A percentile compares a stretch with the other conserved stretches of the same genome.
These are phyloP conservation scores for Drechslerella stenobrocha DNA, from an alignment of 2,329 filamentous ascomycete species.

Conservation along the genomic window DNA sequence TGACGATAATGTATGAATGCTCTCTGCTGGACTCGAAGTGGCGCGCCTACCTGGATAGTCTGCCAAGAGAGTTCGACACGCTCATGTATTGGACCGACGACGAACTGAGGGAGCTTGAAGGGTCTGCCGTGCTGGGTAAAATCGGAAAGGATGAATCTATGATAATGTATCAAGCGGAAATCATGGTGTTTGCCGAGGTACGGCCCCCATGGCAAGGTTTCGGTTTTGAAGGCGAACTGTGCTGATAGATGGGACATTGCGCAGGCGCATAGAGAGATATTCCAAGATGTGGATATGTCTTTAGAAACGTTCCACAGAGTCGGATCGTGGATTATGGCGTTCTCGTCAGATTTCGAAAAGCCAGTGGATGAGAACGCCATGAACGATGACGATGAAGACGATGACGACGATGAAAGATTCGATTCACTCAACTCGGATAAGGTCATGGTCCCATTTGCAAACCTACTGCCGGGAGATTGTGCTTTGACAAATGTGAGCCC, in stretches of 20 bases:
- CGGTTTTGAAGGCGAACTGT: no score
- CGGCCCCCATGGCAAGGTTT: no score
- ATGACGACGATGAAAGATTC: slow-evolving; percentile 69
- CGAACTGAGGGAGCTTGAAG: slow-evolving; percentile 74
- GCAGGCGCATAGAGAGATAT: slow-evolving; percentile 56
- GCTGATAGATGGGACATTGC: no score
- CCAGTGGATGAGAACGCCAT: slow-evolving; percentile 47
- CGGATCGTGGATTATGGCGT: slow-evolving; percentile 88
- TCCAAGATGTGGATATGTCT: slow-evolving; percentile 59
- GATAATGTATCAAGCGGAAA: slow-evolving; percentile 46
- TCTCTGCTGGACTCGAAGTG: slow-evolving; percentile 65
- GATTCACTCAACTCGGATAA: slow-evolving; percentile 63
- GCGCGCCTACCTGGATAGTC: slow-evolving; percentile 75
- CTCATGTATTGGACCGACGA: slow-evolving; percentile 82
- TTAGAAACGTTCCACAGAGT: slow-evolving; percentile 71
- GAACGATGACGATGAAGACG: slow-evolving; percentile 60
- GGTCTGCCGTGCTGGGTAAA: slow-evolving; percentile 73
- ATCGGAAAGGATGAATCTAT: slow-evolving; percentile 76
- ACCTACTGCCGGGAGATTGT: slow-evolving; percentile 85
- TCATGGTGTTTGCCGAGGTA: slow-evolving; percentile 62
- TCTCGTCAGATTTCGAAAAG: slow-evolving; percentile 79
- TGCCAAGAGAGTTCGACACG: slow-evolving; percentile 74
- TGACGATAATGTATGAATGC: slow-evolving; percentile 79
- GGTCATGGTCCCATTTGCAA: slow-evolving; percentile 88
- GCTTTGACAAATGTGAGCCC: slow-evolving; percentile 72